A percentile compares a stretch with the other conserved stretches of the same genome.
Evolutionary conservation across 2,329 filamentous ascomycete genomes (phyloP).

Genomic region (Cyanodermella asteris): DNA sequence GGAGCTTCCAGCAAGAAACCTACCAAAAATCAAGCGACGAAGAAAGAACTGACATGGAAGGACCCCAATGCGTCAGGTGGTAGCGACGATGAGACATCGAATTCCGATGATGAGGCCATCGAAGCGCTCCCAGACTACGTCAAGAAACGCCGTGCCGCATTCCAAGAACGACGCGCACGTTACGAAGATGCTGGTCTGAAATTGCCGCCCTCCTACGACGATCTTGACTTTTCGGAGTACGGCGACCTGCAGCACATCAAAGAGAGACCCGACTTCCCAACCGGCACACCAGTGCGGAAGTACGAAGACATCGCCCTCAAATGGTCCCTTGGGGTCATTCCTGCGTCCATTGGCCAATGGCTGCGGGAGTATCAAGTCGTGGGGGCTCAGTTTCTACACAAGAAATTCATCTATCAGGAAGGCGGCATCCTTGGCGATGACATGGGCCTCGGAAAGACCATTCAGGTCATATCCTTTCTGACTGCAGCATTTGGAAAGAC

Average conservation of each 20-base stretch:
- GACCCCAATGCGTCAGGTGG: no score
- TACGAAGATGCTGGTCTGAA: slow-evolving; percentile 48
- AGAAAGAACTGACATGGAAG: slow-evolving; percentile 15
- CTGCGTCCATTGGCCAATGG: slow-evolving; percentile 76
- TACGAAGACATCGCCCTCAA: slow-evolving; percentile 57
- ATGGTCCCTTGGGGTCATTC: slow-evolving; percentile 60
- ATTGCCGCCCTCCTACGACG: slow-evolving; percentile 55
- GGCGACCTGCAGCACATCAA: slow-evolving; percentile 37
- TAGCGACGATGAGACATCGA: slow-evolving; percentile 22
- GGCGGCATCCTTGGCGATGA: slow-evolving; percentile 87
- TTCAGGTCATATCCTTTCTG: slow-evolving; percentile 84
- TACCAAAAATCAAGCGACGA: slow-evolving; percentile 12
- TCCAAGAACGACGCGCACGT: slow-evolving; percentile 38
- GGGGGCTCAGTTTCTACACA: slow-evolving; percentile 67
- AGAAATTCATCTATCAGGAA: slow-evolving; percentile 73
- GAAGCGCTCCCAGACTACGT: slow-evolving; percentile 52
- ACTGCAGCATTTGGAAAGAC: slow-evolving; percentile 87
- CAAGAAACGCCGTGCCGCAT: slow-evolving; percentile 40
- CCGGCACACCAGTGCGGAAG: slow-evolving; percentile 37
- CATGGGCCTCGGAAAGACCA: slow-evolving; percentile 93
- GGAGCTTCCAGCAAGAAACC: slow-evolving; percentile 8
- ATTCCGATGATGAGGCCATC: slow-evolving; percentile 31
- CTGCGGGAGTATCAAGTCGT: slow-evolving; percentile 78
- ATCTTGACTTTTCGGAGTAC: slow-evolving; percentile 55
- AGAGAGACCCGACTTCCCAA: slow-evolving; percentile 49